Evolutionary conservation across 371 early-diverging fungal genomes (phyloP), one percentile per base, ranked within the genome.

Genomic region (Mucor irregularis): DNA sequence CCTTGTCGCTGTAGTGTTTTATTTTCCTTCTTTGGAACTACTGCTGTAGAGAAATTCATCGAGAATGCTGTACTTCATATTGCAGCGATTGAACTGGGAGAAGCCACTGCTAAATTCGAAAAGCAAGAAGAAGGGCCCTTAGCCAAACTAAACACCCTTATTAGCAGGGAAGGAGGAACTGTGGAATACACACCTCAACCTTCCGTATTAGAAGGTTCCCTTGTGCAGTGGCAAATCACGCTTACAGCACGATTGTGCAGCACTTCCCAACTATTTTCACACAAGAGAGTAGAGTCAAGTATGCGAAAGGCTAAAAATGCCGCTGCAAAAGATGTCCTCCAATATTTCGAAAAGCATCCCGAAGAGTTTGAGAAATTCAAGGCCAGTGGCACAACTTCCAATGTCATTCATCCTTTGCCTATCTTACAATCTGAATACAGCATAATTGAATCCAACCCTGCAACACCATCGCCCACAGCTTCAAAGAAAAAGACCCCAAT

Each of bases 291-390:
- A 5, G 52, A 26, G 6, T n/a, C 0, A 0, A 52, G 48, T 13
- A 62, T 53, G 19, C 52, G 57, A 29, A 53, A 57, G 24, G 62
- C 62, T 4, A 35, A 37, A 16, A 17, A 56, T 11, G 57, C 26
- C 3, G 57, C 57, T 11, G 39, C 46, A 7, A 29, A 39, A 19
- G 57, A 48, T 30, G 48, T 62, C 0, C 3, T 62, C 4, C 22
- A 52, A 0, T 53, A 29, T 35, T 24, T 62, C 3, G 29, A 34
- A 5, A 47, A 51, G 3, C 22, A 53, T 19, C 47, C 46, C 3
- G 44, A 53, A 2, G 28, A 48, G 5, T 24, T n/a, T 5, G 25
- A 47, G 8, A 52, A 53, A 10, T 29, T 59, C 3, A 10, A 33
- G 3, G 11, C 19, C 3, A 14, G 25, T 11, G 33, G 14, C 5